A percentile compares a stretch with the other conserved stretches of the same genome.
Conservation (phyloP, 139 green algal species). For the Tetraselmis chui region DNA sequence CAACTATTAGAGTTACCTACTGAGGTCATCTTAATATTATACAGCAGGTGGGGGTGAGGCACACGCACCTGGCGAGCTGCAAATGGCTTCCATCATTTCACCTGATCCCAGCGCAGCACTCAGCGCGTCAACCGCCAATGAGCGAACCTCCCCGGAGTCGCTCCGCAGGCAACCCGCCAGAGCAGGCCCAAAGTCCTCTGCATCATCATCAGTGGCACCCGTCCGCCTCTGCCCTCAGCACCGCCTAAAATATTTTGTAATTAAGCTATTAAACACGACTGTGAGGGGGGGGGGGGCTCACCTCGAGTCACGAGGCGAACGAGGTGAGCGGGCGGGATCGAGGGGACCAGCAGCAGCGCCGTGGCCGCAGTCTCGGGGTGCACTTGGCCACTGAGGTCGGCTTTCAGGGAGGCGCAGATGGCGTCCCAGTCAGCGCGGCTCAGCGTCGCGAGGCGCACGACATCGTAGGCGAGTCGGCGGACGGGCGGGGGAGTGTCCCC, state of each 20-base stretch:
- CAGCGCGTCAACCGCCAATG: background rate
- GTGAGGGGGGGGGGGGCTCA: background rate
- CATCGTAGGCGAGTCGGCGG: background rate
- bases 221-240: too few species aligned
- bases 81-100: background rate
- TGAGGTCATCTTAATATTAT: too few species aligned
- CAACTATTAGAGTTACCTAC: too few species aligned
- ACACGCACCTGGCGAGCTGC: background rate
- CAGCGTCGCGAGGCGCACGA: background rate
- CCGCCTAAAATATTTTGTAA: too few species aligned
- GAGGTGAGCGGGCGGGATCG: background rate
- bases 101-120: background rate
- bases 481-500: background rate
- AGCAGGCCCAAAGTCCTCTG: background rate
- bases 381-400: background rate
- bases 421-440: background rate
- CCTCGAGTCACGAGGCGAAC: background rate
- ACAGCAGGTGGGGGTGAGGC: too few species aligned
- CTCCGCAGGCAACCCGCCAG: background rate
- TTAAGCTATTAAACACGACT: too few species aligned
- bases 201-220: too few species aligned
- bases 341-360: background rate
- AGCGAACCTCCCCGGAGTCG: background rate
- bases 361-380: background rate
- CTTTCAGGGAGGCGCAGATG: background rate